phyloP scores from a whole-genome alignment of 306 rosid genomes.

The Castanospermum australe region DNA sequence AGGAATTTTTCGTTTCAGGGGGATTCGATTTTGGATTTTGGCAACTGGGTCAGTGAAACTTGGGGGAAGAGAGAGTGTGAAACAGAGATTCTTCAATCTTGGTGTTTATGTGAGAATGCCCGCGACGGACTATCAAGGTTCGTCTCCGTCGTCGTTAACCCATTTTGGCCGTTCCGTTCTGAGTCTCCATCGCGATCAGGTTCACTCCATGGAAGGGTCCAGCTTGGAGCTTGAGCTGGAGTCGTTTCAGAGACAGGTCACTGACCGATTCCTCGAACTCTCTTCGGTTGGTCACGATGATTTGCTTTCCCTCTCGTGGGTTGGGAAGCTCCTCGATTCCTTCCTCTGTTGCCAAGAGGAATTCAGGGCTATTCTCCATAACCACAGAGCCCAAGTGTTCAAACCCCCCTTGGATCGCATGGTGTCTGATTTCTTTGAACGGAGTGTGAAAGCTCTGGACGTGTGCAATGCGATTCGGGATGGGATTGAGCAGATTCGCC shows the following conservation, averaged over 20 bases:
- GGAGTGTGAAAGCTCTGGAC: constrained; percentile 89
- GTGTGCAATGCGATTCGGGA: constrained; percentile 87
- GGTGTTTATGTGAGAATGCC: constrained; percentile 62
- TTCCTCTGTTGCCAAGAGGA: constrained; percentile 68
- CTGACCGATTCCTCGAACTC: constrained; percentile 48
- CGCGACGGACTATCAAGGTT: constrained; percentile 71
- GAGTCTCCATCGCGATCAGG: constrained; percentile 49
- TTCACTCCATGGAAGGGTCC: constrained; percentile 58
- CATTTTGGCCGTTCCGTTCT: constrained; percentile 63
- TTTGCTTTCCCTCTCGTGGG: constrained; percentile 63
- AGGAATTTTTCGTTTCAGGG: not conserved
- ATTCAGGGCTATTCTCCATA: constrained; percentile 56
- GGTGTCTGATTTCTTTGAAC: constrained; percentile 71
- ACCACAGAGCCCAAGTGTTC: constrained; percentile 25
- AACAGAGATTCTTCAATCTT: not conserved
- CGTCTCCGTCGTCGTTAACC: constrained; percentile 50
- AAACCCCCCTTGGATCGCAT: constrained; percentile 63
- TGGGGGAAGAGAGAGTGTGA: not conserved
- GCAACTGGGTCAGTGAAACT: not conserved
- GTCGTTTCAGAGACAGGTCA: constrained; percentile 59
- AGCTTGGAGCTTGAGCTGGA: constrained; percentile 54
- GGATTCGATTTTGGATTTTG: not conserved
- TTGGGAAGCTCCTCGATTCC: constrained; percentile 64
- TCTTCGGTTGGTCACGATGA: constrained; percentile 40
- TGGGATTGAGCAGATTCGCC: constrained; percentile 84